These are phyloP conservation scores for Suillus bovinus DNA, from an alignment of 768 basidiomycete species.

Conservation along the genomic window DNA sequence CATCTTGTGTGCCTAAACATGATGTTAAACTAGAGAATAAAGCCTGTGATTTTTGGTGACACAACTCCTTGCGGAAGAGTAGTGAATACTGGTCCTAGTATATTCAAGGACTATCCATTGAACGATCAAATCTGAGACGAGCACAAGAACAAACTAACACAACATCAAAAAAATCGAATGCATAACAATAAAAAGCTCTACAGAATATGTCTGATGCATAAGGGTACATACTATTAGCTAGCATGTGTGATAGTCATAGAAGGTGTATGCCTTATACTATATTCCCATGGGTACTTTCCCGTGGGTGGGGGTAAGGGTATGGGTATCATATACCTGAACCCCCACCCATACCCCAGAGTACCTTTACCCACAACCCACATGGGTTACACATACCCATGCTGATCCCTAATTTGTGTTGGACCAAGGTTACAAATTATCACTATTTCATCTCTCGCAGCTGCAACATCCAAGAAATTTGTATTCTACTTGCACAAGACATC, in stretches of 20 bases:
- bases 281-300: too few relatives aligned
- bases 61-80: too few relatives aligned
- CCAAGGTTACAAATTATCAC: not conserved
- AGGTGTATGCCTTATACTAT: too few relatives aligned
- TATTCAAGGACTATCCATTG: not conserved
- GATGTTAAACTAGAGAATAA: not conserved
- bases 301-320: too few relatives aligned
- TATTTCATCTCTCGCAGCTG: not conserved
- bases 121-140: not conserved
- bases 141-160: not conserved
- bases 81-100: too few relatives aligned
- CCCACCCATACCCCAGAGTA: too few relatives aligned
- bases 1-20: slow-evolving; percentile 45
- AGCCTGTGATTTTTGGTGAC: too few relatives aligned
- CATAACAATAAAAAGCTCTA: not conserved
- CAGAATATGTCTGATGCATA: not conserved
- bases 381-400: too few relatives aligned
- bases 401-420: not conserved
- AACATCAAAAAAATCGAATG: not conserved
- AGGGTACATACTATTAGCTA: too few relatives aligned
- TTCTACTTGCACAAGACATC: not conserved
- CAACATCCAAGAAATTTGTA: not conserved
- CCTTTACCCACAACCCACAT: too few relatives aligned
- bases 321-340: too few relatives aligned
- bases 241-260: too few relatives aligned